Percentiles rank a stretch among this genome's conserved stretches.
These are phyloP conservation scores for Syncephalis plumigaleata DNA, from an alignment of 371 early-diverging fungal species.

Conservation along the genomic window DNA sequence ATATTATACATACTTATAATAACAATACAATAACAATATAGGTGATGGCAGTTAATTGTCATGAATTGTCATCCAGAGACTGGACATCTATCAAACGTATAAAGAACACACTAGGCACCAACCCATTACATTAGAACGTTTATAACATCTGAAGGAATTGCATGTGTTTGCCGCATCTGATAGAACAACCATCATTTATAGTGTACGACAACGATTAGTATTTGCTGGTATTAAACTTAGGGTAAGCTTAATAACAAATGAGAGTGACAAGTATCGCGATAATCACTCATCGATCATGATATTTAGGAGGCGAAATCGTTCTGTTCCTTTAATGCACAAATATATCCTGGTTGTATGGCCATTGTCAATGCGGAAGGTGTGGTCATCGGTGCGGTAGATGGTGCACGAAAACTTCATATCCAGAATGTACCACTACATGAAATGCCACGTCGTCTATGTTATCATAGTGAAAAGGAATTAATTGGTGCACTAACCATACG, in stretches of 20 bases:
- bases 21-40: slow-evolving; percentile 4
- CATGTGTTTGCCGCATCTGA: slow-evolving; percentile 70
- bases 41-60: slow-evolving; percentile 63
- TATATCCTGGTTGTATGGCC: slow-evolving; percentile 38
- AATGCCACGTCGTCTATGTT: slow-evolving; percentile 49
- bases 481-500: slow-evolving; percentile 35
- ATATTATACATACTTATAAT: neutral
- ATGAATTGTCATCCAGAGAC: slow-evolving; percentile 23
- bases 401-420: slow-evolving; percentile 67
- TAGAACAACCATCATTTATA: slow-evolving; percentile 62
- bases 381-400: slow-evolving; percentile 54
- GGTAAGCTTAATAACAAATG: slow-evolving; percentile 12
- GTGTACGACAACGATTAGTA: slow-evolving; percentile 34
- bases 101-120: slow-evolving; percentile 57
- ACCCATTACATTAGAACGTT: slow-evolving; percentile 54
- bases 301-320: slow-evolving; percentile 31
- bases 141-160: slow-evolving; percentile 18
- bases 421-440: slow-evolving; percentile 45
- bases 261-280: neutral
- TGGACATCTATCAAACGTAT: slow-evolving; percentile 29
- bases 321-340: slow-evolving; percentile 31
- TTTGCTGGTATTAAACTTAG: slow-evolving; percentile 66
- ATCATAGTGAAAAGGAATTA: slow-evolving; percentile 26
- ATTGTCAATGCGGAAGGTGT: slow-evolving; percentile 37
- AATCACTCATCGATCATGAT: neutral